These are phyloP conservation scores for Themeda triandra DNA, from an alignment of 176 grass and related monocot species.

Conservation along the genomic window DNA sequence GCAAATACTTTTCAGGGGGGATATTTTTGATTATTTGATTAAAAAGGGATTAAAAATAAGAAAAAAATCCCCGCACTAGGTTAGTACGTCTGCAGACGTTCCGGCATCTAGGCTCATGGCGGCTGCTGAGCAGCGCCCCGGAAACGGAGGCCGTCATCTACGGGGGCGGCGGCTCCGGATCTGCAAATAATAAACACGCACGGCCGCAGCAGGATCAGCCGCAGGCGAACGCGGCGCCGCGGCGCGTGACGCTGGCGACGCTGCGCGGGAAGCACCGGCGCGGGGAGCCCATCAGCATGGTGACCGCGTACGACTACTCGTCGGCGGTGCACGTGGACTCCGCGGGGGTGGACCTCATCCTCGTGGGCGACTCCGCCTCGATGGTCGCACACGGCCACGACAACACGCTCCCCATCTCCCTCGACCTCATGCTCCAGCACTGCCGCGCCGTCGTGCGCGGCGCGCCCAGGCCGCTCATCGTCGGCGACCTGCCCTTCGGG, in stretches of 20 bases:
- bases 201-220: too few species aligned
- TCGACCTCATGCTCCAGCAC: conserved; percentile 81
- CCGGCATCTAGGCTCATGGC: too few species aligned
- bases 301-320: conserved; percentile 96
- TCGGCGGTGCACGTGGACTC: conserved; percentile 87
- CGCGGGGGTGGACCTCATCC: conserved; percentile 75
- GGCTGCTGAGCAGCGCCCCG: too few species aligned
- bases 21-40: too few species aligned
- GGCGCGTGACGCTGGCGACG: conserved; percentile 58
- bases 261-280: conserved; percentile 75
- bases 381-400: conserved; percentile 96
- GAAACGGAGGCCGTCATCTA: too few species aligned
- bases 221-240: conserved; percentile 1
- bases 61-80: too few species aligned
- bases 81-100: too few species aligned
- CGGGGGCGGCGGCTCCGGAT: too few species aligned
- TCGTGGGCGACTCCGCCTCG: conserved; percentile 91
- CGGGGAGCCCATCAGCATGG: conserved; percentile 76
- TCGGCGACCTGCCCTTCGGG: conserved; percentile 80
- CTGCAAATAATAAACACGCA: too few species aligned
- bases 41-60: too few species aligned
- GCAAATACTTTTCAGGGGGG: too few species aligned
- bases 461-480: conserved; percentile 61
- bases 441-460: conserved; percentile 89
- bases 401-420: conserved; percentile 78